Evolutionary conservation across 495 filamentous ascomycete species (phyloP), one percentile per base, ranked within the genome.

Genomic region (Xylaria castorea): DNA sequence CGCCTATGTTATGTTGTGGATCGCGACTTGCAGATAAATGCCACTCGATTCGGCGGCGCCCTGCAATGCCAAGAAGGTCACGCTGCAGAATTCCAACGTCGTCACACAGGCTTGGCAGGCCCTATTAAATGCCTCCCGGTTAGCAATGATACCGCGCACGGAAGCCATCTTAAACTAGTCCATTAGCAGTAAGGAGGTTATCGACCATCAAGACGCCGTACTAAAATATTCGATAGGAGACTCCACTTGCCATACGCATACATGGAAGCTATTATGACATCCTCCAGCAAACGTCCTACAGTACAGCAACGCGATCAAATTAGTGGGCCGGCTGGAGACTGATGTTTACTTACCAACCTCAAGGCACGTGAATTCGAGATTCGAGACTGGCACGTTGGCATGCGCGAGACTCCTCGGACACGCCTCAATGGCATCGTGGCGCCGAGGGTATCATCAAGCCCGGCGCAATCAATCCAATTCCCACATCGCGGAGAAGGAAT

Each of bases 41-140:
- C 44, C 69, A 71, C 30, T 65, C 69, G 50, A 66, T 66, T 72
- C 22, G 36, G 30, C 53, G 67, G 38, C 40, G 38, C 53, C 51
- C 12, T 34, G 42, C 25, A 34, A 58, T 66, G 70, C 70, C 70
- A 72, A 72, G 70, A 67, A 50, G n/a, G 63, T 61, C 70, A 30
- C 40, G 51, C 70, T 72, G 70, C 70, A 67, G 70, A 61, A 66
- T 61, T 36, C 22, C 63, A 66, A 67, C 62, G 51, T 61, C 53
- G 50, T 72, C 70, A 72, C 70, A 72, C 63, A 66, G 48, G 25
- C 69, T 57, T 71, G 58, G 44, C 69, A 65, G 60, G 60, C 58
- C 57, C 58, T 32, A 57, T 27, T 27, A 57, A 57, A n/a, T 51
- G 48, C 27, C 27, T 32, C 27, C 53, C 51, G 51, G 48, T 30